These are phyloP conservation scores for Colletotrichum coccodes DNA, from an alignment of 2,329 filamentous ascomycete species.

Conservation along the genomic window DNA sequence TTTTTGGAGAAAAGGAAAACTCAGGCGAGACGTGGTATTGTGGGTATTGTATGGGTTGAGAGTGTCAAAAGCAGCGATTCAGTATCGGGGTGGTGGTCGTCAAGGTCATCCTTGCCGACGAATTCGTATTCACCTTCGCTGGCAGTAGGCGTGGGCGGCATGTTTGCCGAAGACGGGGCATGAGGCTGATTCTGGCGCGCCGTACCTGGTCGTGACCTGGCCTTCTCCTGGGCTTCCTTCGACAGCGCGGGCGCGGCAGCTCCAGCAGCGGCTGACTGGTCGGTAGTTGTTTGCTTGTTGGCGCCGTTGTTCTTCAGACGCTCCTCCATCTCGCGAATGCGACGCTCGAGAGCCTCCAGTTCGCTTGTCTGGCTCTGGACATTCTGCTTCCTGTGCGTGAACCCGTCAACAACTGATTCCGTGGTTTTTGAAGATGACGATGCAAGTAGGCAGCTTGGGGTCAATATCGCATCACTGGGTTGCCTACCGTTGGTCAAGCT, in stretches of 20 bases:
- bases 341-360: slow-evolving; percentile 86
- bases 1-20: not conserved
- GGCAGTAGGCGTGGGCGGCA: slow-evolving; percentile 69
- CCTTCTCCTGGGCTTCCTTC: slow-evolving; percentile 45
- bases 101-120: slow-evolving; percentile 36
- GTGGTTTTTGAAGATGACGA: not conserved
- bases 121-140: slow-evolving; percentile 69
- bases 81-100: slow-evolving; percentile 32
- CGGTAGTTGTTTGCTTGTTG: slow-evolving; percentile 34
- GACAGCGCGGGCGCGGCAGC: slow-evolving; percentile 38
- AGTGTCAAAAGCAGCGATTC: slow-evolving; percentile 12
- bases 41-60: slow-evolving; percentile 24
- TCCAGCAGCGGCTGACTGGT: slow-evolving; percentile 35
- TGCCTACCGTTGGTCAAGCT: slow-evolving; percentile 84
- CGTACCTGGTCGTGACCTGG: slow-evolving; percentile 64
- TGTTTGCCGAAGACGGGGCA: slow-evolving; percentile 63
- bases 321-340: slow-evolving; percentile 86
- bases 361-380: slow-evolving; percentile 80
- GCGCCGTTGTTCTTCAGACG: slow-evolving; percentile 64
- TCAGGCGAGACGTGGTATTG: slow-evolving; percentile 12
- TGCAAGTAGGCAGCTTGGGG: not conserved
- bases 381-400: slow-evolving; percentile 75
- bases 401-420: not conserved
- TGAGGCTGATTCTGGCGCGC: slow-evolving; percentile 59
- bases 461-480: not conserved